Conservation (phyloP, 768 basidiomycete genomes). For the Boletus rufocinnamomeus region DNA sequence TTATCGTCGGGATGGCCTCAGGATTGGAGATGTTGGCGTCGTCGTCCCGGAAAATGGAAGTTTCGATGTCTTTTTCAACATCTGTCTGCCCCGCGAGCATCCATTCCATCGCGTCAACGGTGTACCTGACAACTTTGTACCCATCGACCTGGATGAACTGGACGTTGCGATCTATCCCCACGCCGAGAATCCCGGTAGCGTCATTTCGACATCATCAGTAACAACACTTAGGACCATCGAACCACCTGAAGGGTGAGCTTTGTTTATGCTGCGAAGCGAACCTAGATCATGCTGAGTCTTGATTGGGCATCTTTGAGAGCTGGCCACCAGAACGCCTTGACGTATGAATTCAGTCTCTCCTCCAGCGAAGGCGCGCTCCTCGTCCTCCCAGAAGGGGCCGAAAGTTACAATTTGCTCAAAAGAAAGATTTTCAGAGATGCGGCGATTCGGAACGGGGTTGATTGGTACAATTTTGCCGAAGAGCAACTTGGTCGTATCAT, state of each 20-base stretch:
- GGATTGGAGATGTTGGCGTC: constrained; percentile 40
- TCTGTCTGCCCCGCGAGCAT: constrained; percentile 36
- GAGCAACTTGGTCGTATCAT: constrained; percentile 15
- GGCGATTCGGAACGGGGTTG: constrained; percentile 21
- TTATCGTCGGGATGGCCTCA: constrained; percentile 30
- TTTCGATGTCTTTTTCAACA: constrained; percentile 41
- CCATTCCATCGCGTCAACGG: constrained; percentile 12
- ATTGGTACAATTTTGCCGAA: constrained; percentile 33
- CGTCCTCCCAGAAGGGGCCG: constrained; percentile 33
- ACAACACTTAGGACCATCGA: constrained; percentile 7
- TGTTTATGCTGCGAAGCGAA: neutral
- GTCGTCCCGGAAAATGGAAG: constrained; percentile 31
- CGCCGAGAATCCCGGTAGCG: constrained; percentile 14
- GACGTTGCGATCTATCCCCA: constrained; percentile 6
- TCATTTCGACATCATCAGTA: constrained; percentile 15
- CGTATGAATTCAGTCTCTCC: constrained; percentile 15
- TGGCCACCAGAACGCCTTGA: neutral
- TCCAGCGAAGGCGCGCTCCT: constrained; percentile 33
- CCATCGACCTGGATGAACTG: constrained; percentile 13
- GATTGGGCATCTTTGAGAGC: neutral
- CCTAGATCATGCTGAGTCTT: neutral
- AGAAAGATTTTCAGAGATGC: constrained; percentile 20
- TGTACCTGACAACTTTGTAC: constrained; percentile 31
- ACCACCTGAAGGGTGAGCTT: constrained; percentile 3
- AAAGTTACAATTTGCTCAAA: constrained; percentile 23